Evolutionary conservation across 306 rosid species (phyloP), one percentile per base, ranked within the genome.

Genomic region (Ammopiptanthus mongolicus): DNA sequence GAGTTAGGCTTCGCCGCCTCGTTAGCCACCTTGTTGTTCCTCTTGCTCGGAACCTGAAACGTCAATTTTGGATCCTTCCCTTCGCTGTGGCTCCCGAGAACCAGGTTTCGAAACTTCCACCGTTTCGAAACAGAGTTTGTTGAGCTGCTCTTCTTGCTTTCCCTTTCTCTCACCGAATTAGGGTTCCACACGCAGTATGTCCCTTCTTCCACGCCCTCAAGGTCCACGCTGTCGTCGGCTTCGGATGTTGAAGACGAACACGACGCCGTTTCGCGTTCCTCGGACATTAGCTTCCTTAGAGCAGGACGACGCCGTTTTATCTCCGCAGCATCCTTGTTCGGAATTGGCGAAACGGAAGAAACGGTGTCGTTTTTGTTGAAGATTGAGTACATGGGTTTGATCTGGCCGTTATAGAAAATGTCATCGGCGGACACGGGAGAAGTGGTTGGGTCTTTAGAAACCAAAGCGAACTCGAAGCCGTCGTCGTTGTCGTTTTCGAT

Each of bases 361-460:
- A 18, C 69, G 74, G 13, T 64, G 47, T 36, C 82, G 78, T 67
- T 86, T 37, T 59, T 78, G 75, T 79, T 86, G 75, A 87, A 90
- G 53, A 96, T 46, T 1, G 98, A 97, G 80, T 89, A 92, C 37
- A 75, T 59, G 42, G 99, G 91, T 50, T 36, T 89, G 85, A 96
- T 96, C 83, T 85, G 93, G 8, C 99, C 98, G 81, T 96, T 92
- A 68, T 13, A 83, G 87, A 96, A 96, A 76, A 96, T 88, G 77
- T 96, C 99, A 70, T 96, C 93, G 0, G 99, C 99, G 0, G 96
- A 80, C 0, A 88, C 89, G 0, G 92, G 81, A 0, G 85, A 85
- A 34, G 81, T 51, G 15, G 61, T 57, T 0, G 85, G 12, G 18
- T 87, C 92, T 21, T 79, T 71, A 21, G 80, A 74, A 33, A 89